Conservation (phyloP, 1,284 basidiomycete genomes). For the Cystobasidiaceae sp. region DNA sequence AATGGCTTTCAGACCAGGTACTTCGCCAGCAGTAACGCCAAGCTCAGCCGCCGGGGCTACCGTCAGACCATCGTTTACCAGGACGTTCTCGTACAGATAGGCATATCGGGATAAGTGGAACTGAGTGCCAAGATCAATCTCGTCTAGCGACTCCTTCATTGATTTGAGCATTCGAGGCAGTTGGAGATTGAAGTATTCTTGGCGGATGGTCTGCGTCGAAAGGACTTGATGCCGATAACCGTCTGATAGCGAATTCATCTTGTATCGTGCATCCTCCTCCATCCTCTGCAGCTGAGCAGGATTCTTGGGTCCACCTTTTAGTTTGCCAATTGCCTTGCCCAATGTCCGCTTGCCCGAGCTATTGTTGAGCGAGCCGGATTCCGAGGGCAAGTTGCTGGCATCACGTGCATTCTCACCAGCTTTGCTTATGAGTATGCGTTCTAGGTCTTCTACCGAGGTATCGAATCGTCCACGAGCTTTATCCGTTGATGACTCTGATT, state of each 20-base stretch:
- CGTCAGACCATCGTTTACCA: constrained; percentile 79
- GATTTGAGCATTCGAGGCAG: constrained; percentile 87
- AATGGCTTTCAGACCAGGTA: constrained; percentile 73
- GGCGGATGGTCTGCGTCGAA: constrained; percentile 80
- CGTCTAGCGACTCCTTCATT: constrained; percentile 93
- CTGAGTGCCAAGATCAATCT: constrained; percentile 93
- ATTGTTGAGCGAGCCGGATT: constrained; percentile 31
- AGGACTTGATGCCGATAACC: constrained; percentile 85
- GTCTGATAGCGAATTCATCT: constrained; percentile 81
- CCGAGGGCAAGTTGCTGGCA: constrained; percentile 53
- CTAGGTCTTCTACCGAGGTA: constrained; percentile 85
- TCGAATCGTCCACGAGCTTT: constrained; percentile 85
- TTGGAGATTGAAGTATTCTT: constrained; percentile 97
- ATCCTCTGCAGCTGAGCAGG: constrained; percentile 85
- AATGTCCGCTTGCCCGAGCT: constrained; percentile 65
- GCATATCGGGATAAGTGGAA: constrained; percentile 94
- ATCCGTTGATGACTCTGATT: constrained; percentile 81
- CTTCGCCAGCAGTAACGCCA: constrained; percentile 54
- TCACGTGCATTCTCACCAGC: constrained; percentile 86
- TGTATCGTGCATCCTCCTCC: constrained; percentile 83
- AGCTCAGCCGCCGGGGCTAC: constrained; percentile 56
- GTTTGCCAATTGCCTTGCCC: constrained; percentile 75
- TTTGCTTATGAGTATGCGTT: constrained; percentile 86
- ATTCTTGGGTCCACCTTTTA: constrained; percentile 84
- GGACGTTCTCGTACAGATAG: constrained; percentile 84